These are phyloP conservation scores for Neopestalotiopsis sp. DNA, from an alignment of 2,329 filamentous ascomycete genomes.

Conservation along the genomic window DNA sequence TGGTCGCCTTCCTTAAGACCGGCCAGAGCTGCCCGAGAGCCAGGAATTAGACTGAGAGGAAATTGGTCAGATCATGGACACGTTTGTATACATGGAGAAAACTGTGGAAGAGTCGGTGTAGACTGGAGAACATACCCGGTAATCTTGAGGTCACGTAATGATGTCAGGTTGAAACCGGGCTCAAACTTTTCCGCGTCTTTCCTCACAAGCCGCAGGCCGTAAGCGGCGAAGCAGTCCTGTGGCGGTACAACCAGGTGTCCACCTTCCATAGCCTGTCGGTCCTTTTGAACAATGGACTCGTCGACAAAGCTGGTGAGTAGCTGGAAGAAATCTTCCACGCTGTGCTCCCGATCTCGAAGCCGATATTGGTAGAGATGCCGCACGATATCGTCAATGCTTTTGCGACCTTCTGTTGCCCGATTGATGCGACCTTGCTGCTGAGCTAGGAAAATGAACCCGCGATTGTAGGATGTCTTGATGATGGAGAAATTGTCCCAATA, in stretches of 20 bases:
- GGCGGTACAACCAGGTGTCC: slow-evolving; percentile 2
- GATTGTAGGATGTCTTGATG: slow-evolving; percentile 1
- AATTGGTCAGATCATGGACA: no score
- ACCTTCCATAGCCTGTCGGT: slow-evolving; percentile 4
- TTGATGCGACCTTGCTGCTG: slow-evolving; percentile 9
- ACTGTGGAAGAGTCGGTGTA: no score
- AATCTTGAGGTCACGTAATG: neutral
- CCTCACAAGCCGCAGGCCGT: slow-evolving; percentile 12
- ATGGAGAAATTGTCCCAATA: slow-evolving; percentile 4
- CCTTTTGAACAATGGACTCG: neutral
- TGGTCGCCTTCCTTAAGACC: slow-evolving; percentile 5
- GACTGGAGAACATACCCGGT: neutral
- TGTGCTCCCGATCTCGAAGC: neutral
- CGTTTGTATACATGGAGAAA: no score
- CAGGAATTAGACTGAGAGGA: neutral
- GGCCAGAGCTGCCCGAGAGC: slow-evolving; percentile 5
- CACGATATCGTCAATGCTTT: slow-evolving; percentile 12
- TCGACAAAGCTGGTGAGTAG: neutral
- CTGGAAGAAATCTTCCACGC: slow-evolving; percentile 7
- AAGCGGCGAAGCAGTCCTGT: slow-evolving; percentile 8
- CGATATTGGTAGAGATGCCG: neutral
- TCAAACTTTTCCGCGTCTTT: slow-evolving; percentile 7
- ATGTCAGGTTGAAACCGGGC: slow-evolving; percentile 8
- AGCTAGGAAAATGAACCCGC: slow-evolving; percentile 9
- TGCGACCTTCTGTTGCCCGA: neutral